Evolutionary conservation across 495 filamentous ascomycete genomes (phyloP).

Genomic region (Hamigera avellanea): DNA sequence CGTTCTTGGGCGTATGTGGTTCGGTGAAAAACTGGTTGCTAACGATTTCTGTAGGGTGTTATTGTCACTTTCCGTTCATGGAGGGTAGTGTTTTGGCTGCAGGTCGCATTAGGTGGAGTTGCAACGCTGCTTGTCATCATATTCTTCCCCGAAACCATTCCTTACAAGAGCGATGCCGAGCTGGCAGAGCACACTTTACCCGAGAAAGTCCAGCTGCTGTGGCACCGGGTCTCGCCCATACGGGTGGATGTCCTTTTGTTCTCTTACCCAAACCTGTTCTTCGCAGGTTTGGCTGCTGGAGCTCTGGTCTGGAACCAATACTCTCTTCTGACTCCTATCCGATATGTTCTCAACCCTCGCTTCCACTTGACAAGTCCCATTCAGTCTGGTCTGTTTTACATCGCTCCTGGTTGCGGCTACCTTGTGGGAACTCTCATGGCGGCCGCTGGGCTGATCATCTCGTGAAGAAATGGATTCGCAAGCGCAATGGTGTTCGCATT

Average conservation of each 20-base stretch:
- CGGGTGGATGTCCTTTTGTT: slow-evolving; percentile 46
- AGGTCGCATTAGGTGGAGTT: slow-evolving; percentile 48
- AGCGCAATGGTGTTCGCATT: slow-evolving; percentile 44
- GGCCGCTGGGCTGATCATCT: slow-evolving; percentile 59
- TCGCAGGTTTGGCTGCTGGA: slow-evolving; percentile 46
- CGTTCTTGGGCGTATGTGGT: slow-evolving; percentile 41
- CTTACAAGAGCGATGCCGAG: slow-evolving; percentile 44
- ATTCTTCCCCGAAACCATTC: slow-evolving; percentile 59
- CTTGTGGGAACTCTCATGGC: slow-evolving; percentile 55
- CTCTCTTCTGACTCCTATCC: slow-evolving; percentile 58
- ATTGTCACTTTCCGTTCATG: slow-evolving; percentile 60
- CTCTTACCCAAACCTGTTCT: slow-evolving; percentile 54
- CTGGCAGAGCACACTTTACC: slow-evolving; percentile 33
- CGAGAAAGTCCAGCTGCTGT: slow-evolving; percentile 40
- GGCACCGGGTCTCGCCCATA: slow-evolving; percentile 49
- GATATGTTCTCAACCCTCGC: slow-evolving; percentile 62
- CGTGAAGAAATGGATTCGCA: slow-evolving; percentile 51
- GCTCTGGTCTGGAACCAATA: slow-evolving; percentile 67
- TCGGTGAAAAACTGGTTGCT: background rate
- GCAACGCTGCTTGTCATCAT: slow-evolving; percentile 49
- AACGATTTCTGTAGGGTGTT: slow-evolving; percentile 32
- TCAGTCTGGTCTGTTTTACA: slow-evolving; percentile 58
- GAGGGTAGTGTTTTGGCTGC: slow-evolving; percentile 64
- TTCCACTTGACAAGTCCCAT: slow-evolving; percentile 57
- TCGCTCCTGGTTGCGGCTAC: slow-evolving; percentile 62